Evolutionary conservation across 2,329 filamentous ascomycete species (phyloP).

Genomic region (Camillea tinctor): DNA sequence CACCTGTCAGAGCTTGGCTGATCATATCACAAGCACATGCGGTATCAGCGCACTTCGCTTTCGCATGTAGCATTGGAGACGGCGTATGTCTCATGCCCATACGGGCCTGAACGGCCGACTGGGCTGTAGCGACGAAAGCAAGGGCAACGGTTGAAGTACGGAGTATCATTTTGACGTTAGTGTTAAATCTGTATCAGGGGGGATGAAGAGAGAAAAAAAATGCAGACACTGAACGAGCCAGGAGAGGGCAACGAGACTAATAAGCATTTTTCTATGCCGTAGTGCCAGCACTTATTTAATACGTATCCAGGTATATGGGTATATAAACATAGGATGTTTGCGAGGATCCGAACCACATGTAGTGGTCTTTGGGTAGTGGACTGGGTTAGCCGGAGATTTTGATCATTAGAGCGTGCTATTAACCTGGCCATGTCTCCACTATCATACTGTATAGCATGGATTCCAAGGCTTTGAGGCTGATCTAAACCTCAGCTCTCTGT

Average conservation of each 20-base stretch:
- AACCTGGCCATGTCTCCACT: background rate
- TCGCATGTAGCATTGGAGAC: constrained; percentile 1
- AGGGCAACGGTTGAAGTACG: constrained; percentile 1
- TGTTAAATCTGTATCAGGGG: background rate
- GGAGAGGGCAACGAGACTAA: background rate
- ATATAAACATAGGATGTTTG: background rate
- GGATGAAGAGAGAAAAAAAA: background rate
- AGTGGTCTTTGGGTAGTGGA: background rate
- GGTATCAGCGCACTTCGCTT: constrained; percentile 7
- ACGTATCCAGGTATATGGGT: no score
- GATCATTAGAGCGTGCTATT: background rate
- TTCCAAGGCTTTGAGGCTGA: background rate
- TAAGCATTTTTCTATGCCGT: background rate
- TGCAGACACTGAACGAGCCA: background rate
- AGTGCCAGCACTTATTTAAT: background rate
- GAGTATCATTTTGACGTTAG: background rate
- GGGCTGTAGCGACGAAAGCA: constrained; percentile 6
- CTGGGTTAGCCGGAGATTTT: background rate
- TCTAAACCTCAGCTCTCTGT: background rate
- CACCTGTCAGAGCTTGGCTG: constrained; percentile 3
- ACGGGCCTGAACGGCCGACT: constrained; percentile 3
- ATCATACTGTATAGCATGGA: background rate
- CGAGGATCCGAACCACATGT: background rate
- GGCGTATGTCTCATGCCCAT: background rate
- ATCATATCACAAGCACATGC: constrained; percentile 16